Percentiles rank a stretch among this genome's conserved stretches.
phyloP scores from a whole-genome alignment of 2,329 filamentous ascomycete species.

The Aspergillus sp. region DNA sequence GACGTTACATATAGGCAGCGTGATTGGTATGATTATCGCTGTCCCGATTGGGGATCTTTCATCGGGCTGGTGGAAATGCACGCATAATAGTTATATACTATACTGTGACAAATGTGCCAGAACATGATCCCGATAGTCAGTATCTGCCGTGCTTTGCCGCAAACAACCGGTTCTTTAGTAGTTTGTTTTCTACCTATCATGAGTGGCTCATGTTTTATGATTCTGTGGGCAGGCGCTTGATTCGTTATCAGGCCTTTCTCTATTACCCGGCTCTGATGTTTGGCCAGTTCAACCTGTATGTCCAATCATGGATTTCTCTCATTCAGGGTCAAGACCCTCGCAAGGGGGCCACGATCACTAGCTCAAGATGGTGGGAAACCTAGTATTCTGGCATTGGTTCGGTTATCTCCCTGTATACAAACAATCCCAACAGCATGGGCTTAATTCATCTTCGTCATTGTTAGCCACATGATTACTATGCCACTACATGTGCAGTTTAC shows the following conservation, averaged over 20 bases:
- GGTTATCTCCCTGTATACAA: conserved; percentile 70
- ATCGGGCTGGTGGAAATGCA: conserved; percentile 92
- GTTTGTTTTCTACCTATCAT: conserved; percentile 71
- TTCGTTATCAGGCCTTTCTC: conserved; percentile 66
- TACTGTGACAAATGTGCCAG: conserved; percentile 86
- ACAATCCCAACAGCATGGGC: conserved; percentile 59
- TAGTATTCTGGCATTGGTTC: conserved; percentile 79
- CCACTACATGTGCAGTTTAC: conserved; percentile 83
- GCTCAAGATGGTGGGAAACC: conserved; percentile 64
- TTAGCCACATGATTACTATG: conserved; percentile 72
- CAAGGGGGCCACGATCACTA: conserved; percentile 59
- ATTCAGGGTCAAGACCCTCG: conserved; percentile 60
- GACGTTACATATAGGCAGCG: conserved; percentile 85
- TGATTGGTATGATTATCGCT: conserved; percentile 81
- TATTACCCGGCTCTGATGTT: conserved; percentile 76
- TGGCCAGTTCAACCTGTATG: conserved; percentile 80
- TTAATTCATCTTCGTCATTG: conserved; percentile 65
- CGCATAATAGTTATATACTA: conserved; percentile 95
- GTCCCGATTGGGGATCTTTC: conserved; percentile 82
- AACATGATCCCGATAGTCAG: conserved; percentile 92
- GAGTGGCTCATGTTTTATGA: conserved; percentile 72
- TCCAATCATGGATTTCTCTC: conserved; percentile 72
- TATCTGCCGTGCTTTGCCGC: conserved; percentile 81
- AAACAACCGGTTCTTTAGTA: conserved; percentile 71
- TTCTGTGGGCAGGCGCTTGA: conserved; percentile 57